Evolutionary conservation across 495 filamentous ascomycete genomes (phyloP).

Genomic region (Evansstolkia leycettana): DNA sequence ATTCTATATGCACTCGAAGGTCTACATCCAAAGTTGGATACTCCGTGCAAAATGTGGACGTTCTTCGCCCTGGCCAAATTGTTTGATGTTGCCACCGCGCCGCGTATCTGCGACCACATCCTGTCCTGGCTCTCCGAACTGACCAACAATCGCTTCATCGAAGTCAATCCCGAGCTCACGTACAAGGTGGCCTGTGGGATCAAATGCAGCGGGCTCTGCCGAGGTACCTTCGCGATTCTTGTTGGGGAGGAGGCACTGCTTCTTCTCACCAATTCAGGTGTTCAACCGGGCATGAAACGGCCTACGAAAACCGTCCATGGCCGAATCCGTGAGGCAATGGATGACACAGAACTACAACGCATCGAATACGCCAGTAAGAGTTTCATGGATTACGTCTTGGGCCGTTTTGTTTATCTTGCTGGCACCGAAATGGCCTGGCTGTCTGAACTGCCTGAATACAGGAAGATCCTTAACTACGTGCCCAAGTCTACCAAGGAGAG

Average conservation of each 20-base stretch:
- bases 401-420: conserved; percentile 21
- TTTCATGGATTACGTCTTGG: conserved; percentile 24
- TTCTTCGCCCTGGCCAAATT: conserved; percentile 46
- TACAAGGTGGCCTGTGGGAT: conserved; percentile 34
- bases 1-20: conserved; percentile 42
- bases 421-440: conserved; percentile 33
- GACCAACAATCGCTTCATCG: conserved; percentile 31
- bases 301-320: conserved; percentile 12
- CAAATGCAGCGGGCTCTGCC: conserved; percentile 23
- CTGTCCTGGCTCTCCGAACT: conserved; percentile 34
- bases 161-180: conserved; percentile 32
- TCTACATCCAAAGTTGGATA: conserved; percentile 41
- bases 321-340: conserved; percentile 20
- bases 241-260: conserved; percentile 35
- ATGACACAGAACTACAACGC: conserved; percentile 32
- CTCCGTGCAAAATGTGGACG: conserved; percentile 52
- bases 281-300: conserved; percentile 1
- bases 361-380: conserved; percentile 39
- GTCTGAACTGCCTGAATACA: conserved; percentile 13
- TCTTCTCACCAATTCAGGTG: conserved; percentile 12
- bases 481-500: conserved; percentile 1
- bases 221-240: conserved; percentile 33
- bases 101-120: conserved; percentile 23
- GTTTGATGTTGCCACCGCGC: conserved; percentile 33
- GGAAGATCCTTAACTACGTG: conserved; percentile 10